phyloP scores from a whole-genome alignment of 2,329 filamentous ascomycete genomes.

The Ophiostoma triangulosporum region DNA sequence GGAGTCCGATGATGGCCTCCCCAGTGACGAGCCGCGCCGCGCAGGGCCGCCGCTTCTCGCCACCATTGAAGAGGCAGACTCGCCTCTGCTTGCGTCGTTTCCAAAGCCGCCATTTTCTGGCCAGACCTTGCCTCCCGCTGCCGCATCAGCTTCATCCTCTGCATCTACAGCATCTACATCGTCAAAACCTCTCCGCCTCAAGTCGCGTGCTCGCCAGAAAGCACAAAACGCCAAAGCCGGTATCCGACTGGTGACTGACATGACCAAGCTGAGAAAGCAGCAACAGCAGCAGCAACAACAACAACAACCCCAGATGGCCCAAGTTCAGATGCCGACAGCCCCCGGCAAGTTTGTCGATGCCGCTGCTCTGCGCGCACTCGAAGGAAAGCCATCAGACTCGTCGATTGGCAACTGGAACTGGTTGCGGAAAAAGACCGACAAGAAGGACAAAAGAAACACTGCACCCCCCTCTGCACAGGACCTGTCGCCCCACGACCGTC shows the following conservation, averaged over 20 bases:
- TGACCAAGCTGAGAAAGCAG: slow-evolving; percentile 36
- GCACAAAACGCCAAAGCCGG: slow-evolving; percentile 47
- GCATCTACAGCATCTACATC: slow-evolving; percentile 15
- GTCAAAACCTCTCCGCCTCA: slow-evolving; percentile 31
- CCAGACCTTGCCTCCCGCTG: background rate
- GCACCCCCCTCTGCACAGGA: slow-evolving; percentile 24
- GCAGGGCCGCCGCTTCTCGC: slow-evolving; percentile 1
- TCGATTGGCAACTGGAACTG: slow-evolving; percentile 46
- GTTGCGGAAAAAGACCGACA: slow-evolving; percentile 31
- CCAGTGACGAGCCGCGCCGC: background rate
- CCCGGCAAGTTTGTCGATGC: slow-evolving; percentile 41
- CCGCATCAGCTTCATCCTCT: background rate
- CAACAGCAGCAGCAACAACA: slow-evolving; percentile 23
- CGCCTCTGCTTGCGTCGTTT: background rate
- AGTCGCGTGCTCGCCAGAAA: slow-evolving; percentile 48
- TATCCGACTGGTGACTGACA: slow-evolving; percentile 58
- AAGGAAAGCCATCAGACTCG: slow-evolving; percentile 39
- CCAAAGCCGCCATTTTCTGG: background rate
- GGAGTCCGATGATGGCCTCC: background rate
- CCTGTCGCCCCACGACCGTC: slow-evolving; percentile 54
- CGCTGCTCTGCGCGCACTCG: slow-evolving; percentile 45
- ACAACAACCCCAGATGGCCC: slow-evolving; percentile 21
- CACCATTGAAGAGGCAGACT: slow-evolving; percentile 5
- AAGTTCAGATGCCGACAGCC: slow-evolving; percentile 17
- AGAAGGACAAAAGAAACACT: background rate